phyloP scores from a whole-genome alignment of 106 monocot species.

The Dioscorea dumetorum region DNA sequence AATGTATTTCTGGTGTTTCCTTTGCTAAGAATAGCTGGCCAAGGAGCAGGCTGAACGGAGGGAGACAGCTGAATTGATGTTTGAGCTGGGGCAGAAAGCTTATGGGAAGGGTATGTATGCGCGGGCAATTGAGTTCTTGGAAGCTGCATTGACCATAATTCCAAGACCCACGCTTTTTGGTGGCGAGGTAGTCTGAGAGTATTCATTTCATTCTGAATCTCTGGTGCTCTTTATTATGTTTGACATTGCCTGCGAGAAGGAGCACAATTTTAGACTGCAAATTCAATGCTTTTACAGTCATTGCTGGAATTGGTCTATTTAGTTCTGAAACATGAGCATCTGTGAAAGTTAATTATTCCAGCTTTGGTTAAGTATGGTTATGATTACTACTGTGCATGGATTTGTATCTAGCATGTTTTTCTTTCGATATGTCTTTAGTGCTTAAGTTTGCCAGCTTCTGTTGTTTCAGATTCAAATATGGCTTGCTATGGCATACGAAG shows the following conservation, averaged over 20 bases:
- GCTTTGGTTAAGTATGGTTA: too few relatives aligned
- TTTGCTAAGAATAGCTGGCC: slow-evolving; percentile 53
- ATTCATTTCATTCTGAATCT: too few relatives aligned
- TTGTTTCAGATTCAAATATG: slow-evolving; percentile 88
- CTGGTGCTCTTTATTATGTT: too few relatives aligned
- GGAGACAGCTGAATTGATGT: slow-evolving; percentile 85
- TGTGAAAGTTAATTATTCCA: too few relatives aligned
- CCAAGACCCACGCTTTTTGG: slow-evolving; percentile 71
- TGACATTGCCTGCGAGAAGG: too few relatives aligned
- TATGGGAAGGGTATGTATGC: slow-evolving; percentile 89
- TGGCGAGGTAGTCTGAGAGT: slow-evolving; percentile 63
- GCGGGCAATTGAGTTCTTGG: slow-evolving; percentile 78
- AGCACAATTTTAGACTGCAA: too few relatives aligned
- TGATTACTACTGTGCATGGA: neutral
- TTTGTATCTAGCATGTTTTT: neutral
- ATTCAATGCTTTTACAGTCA: too few relatives aligned
- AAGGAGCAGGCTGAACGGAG: slow-evolving; percentile 89
- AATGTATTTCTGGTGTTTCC: too few relatives aligned
- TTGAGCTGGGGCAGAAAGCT: slow-evolving; percentile 88
- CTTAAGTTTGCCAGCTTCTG: neutral
- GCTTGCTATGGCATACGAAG: slow-evolving; percentile 99
- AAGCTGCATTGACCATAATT: slow-evolving; percentile 90
- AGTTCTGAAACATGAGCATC: too few relatives aligned
- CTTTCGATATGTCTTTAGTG: neutral
- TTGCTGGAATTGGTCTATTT: too few relatives aligned